These are phyloP conservation scores for Eimeria zaria DNA, from an alignment of 169 alveolate genomes.

Conservation along the genomic window DNA sequence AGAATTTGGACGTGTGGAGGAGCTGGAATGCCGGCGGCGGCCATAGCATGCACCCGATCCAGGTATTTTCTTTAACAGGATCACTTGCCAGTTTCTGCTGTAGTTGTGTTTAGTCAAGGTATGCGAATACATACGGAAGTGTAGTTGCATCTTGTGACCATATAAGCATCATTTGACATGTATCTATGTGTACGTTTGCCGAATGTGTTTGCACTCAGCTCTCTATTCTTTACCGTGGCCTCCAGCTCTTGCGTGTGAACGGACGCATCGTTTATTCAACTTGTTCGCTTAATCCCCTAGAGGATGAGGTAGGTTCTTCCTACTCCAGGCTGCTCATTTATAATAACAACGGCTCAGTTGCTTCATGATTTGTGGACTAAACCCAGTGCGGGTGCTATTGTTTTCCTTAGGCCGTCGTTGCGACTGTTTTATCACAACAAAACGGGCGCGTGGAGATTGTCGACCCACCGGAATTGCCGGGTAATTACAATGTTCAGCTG, in stretches of 20 bases:
- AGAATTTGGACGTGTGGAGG: constrained; percentile 94
- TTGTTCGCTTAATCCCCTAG: constrained; percentile 97
- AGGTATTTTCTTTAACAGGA: constrained; percentile 40
- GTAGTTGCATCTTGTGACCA: not conserved
- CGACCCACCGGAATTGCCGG: constrained; percentile 85
- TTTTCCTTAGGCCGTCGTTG: constrained; percentile 89
- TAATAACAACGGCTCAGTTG: not conserved
- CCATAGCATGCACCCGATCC: constrained; percentile 77
- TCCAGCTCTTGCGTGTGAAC: constrained; percentile 92
- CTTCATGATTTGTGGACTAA: not conserved
- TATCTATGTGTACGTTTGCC: constrained; percentile 90
- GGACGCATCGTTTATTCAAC: constrained; percentile 95
- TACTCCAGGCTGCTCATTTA: not conserved
- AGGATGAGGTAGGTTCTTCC: constrained; percentile 93
- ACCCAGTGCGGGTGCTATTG: not conserved
- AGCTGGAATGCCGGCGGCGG: constrained; percentile 80
- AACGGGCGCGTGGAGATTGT: constrained; percentile 74
- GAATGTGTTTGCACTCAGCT: constrained; percentile 86
- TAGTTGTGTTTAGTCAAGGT: not conserved
- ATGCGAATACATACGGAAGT: not conserved
- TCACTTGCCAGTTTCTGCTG: not conserved
- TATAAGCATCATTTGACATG: not conserved
- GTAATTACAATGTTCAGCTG: constrained; percentile 26
- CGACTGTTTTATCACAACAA: constrained; percentile 63
- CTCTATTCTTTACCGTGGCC: constrained; percentile 93